These are phyloP conservation scores for Trichophaea hybrida DNA, from an alignment of 2,329 filamentous ascomycete genomes.

Conservation along the genomic window DNA sequence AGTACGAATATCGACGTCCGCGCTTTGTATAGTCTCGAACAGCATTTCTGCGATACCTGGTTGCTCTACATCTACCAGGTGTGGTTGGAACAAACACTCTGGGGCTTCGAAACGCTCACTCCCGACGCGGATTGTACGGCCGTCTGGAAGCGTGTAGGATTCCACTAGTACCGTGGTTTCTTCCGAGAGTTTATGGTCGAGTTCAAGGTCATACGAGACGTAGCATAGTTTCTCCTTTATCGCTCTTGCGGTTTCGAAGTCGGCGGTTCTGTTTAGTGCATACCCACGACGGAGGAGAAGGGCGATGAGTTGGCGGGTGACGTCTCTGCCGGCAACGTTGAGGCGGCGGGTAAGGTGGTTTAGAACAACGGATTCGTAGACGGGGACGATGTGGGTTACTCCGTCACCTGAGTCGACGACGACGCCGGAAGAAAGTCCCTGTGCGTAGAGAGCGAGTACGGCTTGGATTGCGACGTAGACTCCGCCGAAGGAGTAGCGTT, in stretches of 20 bases:
- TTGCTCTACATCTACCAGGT: constrained; percentile 93
- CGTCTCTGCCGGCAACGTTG: constrained; percentile 90
- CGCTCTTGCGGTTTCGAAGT: constrained; percentile 96
- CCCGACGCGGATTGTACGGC: constrained; percentile 86
- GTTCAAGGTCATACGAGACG: constrained; percentile 91
- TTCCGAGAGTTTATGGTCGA: constrained; percentile 90
- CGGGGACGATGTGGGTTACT: constrained; percentile 95
- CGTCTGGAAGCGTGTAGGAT: constrained; percentile 92
- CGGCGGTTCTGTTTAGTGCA: constrained; percentile 90
- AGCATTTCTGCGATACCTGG: constrained; percentile 92
- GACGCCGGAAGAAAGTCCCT: constrained; percentile 87
- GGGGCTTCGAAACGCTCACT: constrained; percentile 96
- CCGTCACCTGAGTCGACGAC: constrained; percentile 97
- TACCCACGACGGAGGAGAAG: constrained; percentile 88
- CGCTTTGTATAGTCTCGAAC: constrained; percentile 95
- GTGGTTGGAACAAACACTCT: constrained; percentile 96
- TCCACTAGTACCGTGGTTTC: constrained; percentile 95
- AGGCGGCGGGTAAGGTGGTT: constrained; percentile 90
- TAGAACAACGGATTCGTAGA: constrained; percentile 94
- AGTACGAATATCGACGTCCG: constrained; percentile 85
- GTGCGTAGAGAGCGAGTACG: constrained; percentile 86
- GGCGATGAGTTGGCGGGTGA: constrained; percentile 95
- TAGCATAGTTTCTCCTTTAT: constrained; percentile 99
- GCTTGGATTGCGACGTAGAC: constrained; percentile 98
- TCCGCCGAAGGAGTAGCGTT: constrained; percentile 87